phyloP scores from a whole-genome alignment of 2,329 filamentous ascomycete species.

The Hypoxylon sp. region DNA sequence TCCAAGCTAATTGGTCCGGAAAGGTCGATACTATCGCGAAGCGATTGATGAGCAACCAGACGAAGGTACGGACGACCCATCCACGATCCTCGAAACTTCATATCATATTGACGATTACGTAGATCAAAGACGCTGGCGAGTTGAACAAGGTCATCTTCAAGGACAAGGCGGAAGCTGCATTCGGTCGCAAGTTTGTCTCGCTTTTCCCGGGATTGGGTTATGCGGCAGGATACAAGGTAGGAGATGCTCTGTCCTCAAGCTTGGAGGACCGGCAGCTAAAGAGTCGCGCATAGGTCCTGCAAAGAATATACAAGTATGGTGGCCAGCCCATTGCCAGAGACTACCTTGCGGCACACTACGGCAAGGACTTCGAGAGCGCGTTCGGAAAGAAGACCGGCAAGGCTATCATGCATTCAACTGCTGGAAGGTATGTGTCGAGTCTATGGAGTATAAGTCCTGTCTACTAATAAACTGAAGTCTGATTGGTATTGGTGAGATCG shows the following conservation, averaged over 20 bases:
- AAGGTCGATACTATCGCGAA: slow-evolving; percentile 98
- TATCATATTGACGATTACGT: slow-evolving; percentile 24
- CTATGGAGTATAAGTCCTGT: background rate
- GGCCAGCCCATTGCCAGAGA: slow-evolving; percentile 96
- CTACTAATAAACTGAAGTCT: slow-evolving; percentile 65
- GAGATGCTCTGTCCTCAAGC: slow-evolving; percentile 19
- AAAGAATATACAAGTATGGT: slow-evolving; percentile 98
- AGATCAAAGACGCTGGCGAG: slow-evolving; percentile 58
- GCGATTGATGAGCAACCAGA: slow-evolving; percentile 98
- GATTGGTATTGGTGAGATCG: slow-evolving; percentile 97
- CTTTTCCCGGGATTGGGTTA: slow-evolving; percentile 98
- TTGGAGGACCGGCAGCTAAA: slow-evolving; percentile 19
- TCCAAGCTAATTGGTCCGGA: slow-evolving; percentile 41
- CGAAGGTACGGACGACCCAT: slow-evolving; percentile 65
- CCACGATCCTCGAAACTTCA: background rate
- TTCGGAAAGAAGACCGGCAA: slow-evolving; percentile 99
- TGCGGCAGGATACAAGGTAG: slow-evolving; percentile 93
- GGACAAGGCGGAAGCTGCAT: slow-evolving; percentile 79
- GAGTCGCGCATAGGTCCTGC: slow-evolving; percentile 70
- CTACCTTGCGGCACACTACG: slow-evolving; percentile 83
- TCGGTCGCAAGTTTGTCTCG: slow-evolving; percentile 86
- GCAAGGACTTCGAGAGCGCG: slow-evolving; percentile 83
- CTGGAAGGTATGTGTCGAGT: slow-evolving; percentile 74
- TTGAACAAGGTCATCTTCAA: slow-evolving; percentile 95
- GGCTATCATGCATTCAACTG: slow-evolving; percentile 96